Base-by-base conservation (phyloP, 176 grass and related monocot genomes). In the Bothriochloa decipiens region DNA sequence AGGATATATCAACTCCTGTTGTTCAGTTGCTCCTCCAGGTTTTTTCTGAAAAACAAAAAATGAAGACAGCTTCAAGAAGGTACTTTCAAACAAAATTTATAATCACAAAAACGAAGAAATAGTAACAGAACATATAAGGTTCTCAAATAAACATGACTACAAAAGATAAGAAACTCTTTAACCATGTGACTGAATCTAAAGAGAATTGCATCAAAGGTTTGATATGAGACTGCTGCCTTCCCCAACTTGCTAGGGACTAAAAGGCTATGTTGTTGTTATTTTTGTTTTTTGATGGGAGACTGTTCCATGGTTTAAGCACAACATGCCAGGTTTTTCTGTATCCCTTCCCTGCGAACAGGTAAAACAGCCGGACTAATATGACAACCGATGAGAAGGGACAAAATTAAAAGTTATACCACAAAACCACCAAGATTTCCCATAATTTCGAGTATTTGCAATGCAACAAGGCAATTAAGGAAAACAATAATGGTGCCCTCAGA, bases 31-130 rank as follows among this genome's bases (percentile, higher is more conserved):
- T 81, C 77, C 81, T 73, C 80, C 88, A 86, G 66, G 61, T 36
- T 89, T 96, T 83, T 99, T 97, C 91, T 94, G 88, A 26, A 28
- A 86, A 67, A n/a, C n/a, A 45, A 64, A 25, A 76, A 52, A 47
- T 69, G 37, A 42, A 57, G 18, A 80, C 4, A 55, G 26, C 16
- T 27, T 86, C 7, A 78, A 11, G 75, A 63, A 57, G 14, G 18
- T 81, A 41, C 5, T 45, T 79, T 52, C 11, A 45, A 13, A 65
- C 47, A 7, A 3, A 83, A 82, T 22, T 70, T 58, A 60, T 12
- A n/a, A 58, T 11, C 5, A 6, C 52, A 2, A 50, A 70, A 85
- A 32, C 17, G 36, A 61, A 40, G 8, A 63, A 70, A 41, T 52
- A 42, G 33, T 45, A 16, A 55, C 62, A 29, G 26, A 65, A 79